Percentiles rank a stretch among this genome's conserved stretches.
These are phyloP conservation scores for Striga hermonthica DNA, from an alignment of 305 asterid species.

Conservation along the genomic window DNA sequence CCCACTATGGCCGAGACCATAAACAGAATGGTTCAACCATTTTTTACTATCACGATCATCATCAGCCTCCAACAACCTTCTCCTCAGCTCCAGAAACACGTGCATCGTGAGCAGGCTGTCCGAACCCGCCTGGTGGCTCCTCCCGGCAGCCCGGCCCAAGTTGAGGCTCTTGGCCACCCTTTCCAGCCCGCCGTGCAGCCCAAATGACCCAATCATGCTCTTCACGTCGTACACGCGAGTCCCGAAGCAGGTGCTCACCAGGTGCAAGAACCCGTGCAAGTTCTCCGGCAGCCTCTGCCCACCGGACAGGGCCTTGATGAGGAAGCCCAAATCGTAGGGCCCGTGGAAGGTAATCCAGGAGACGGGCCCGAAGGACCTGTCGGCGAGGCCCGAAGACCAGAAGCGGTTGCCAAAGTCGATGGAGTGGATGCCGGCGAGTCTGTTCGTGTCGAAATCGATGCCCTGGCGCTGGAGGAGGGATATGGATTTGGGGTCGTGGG, in stretches of 20 bases:
- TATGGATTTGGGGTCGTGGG: slow-evolving; percentile 1
- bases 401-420: not conserved
- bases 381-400: not conserved
- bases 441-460: slow-evolving; percentile 19
- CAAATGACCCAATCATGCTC: slow-evolving; percentile 22
- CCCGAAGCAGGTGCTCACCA: slow-evolving; percentile 31
- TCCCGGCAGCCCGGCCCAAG: slow-evolving; percentile 32
- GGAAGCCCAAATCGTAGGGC: slow-evolving; percentile 23
- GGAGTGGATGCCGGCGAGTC: slow-evolving; percentile 1
- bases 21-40: too few relatives aligned
- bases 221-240: slow-evolving; percentile 35
- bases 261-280: slow-evolving; percentile 12
- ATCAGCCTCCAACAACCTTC: not conserved
- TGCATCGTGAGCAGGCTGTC: not conserved
- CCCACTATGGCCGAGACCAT: too few relatives aligned
- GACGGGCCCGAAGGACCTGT: not conserved
- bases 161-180: slow-evolving; percentile 31
- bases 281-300: not conserved
- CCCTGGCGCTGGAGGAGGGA: slow-evolving; percentile 19
- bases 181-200: slow-evolving; percentile 37
- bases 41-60: too few relatives aligned
- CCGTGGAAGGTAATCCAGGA: not conserved
- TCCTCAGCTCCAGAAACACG: not conserved
- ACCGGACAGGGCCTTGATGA: slow-evolving; percentile 7
- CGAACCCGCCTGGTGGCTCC: slow-evolving; percentile 34